Evolutionary conservation across 305 asterid species (phyloP).

Genomic region (Solanum hybrid): DNA sequence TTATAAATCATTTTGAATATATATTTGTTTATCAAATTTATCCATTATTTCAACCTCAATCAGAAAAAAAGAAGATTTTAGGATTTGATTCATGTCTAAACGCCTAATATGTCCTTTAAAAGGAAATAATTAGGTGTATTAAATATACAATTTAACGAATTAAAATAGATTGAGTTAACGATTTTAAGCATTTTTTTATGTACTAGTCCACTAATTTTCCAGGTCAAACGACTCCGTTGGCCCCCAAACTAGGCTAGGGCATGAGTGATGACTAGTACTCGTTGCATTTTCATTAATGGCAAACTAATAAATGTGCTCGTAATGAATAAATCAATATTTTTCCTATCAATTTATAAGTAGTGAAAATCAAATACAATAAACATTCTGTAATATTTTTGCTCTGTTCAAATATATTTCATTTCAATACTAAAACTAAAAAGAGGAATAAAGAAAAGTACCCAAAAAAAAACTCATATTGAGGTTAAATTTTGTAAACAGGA

Average conservation of each 20-base stretch:
- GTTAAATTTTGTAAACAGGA: slow-evolving; percentile 73
- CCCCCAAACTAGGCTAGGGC: not conserved
- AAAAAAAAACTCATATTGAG: not conserved
- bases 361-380: not conserved
- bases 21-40: not conserved
- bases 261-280: not conserved
- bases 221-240: not conserved
- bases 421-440: not conserved
- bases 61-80: not conserved
- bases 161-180: not conserved
- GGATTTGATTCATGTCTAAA: not conserved
- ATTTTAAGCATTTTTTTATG: not conserved
- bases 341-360: not conserved
- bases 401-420: not conserved
- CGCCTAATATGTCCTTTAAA: not conserved
- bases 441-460: not conserved
- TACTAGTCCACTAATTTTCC: not conserved
- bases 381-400: not conserved
- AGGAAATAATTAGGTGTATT: not conserved
- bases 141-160: not conserved
- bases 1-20: not conserved
- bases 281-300: not conserved
- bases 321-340: not conserved
- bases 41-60: not conserved
- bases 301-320: not conserved